Evolutionary conservation across 129 eudicot species (phyloP).

Genomic region (Sambucus nigra): DNA sequence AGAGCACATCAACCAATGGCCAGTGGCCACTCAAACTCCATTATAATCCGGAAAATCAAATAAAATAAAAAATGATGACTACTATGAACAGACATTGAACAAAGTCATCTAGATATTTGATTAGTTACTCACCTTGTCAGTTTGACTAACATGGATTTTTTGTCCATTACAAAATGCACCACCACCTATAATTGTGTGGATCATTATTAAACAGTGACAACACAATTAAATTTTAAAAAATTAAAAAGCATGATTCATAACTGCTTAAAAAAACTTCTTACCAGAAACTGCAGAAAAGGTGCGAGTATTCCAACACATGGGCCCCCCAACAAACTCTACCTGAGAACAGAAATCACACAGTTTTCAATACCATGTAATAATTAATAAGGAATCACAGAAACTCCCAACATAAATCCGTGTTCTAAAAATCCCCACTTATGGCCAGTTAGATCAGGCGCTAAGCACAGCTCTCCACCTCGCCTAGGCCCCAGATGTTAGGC

Average conservation of each 20-base stretch:
- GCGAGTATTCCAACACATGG: conserved; percentile 93
- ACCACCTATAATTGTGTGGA: conserved; percentile 46
- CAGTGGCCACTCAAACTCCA: too few relatives aligned
- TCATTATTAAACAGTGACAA: not conserved
- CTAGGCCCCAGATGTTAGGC: too few relatives aligned
- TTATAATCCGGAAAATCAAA: too few relatives aligned
- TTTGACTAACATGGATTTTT: conserved; percentile 69
- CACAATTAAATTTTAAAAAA: not conserved
- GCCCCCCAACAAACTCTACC: conserved; percentile 99
- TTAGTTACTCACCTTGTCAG: conserved; percentile 54
- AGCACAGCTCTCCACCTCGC: too few relatives aligned
- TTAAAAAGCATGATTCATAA: not conserved
- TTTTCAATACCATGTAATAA: too few relatives aligned
- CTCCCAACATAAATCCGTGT: too few relatives aligned
- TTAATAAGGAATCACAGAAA: too few relatives aligned
- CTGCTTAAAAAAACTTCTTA: conserved; percentile 24
- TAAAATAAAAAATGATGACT: too few relatives aligned
- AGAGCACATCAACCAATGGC: too few relatives aligned
- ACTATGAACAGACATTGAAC: not conserved
- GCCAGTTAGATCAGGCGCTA: too few relatives aligned
- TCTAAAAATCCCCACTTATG: too few relatives aligned
- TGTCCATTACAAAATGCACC: conserved; percentile 94
- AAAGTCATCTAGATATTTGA: conserved; percentile 4
- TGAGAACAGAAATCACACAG: conserved; percentile 22
- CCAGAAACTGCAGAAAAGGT: conserved; percentile 95